These are phyloP conservation scores for Taxillus chinensis DNA, from an alignment of 164 flowering plant species.

Conservation along the genomic window DNA sequence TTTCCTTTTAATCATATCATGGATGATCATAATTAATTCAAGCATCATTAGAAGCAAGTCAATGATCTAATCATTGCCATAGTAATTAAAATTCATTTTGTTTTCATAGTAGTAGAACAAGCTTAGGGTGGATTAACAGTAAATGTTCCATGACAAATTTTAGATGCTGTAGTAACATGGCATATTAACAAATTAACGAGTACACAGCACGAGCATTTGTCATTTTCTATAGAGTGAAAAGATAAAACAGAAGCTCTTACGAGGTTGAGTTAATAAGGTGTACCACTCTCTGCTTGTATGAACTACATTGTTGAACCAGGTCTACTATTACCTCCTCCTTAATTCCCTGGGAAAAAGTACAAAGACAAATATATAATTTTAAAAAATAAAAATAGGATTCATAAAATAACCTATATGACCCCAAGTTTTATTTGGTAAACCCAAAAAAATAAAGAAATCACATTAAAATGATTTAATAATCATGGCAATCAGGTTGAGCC, in stretches of 20 bases:
- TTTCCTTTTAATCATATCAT: too few species aligned
- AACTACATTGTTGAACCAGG: conserved; percentile 87
- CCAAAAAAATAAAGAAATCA: not conserved
- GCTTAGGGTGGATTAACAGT: too few species aligned
- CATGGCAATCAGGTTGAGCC: too few species aligned
- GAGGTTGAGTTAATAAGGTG: conserved; percentile 88
- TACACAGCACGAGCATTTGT: too few species aligned
- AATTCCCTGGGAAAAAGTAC: conserved; percentile 49
- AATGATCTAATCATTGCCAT: too few species aligned
- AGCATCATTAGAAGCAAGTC: too few species aligned
- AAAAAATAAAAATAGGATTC: not conserved
- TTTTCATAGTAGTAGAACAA: too few species aligned
- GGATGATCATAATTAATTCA: too few species aligned
- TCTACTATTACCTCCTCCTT: conserved; percentile 89
- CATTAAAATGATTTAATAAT: not conserved
- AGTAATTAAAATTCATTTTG: too few species aligned
- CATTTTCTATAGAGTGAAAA: not conserved
- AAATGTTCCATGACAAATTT: too few species aligned
- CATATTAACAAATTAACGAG: too few species aligned
- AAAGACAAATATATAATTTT: conserved; percentile 4
- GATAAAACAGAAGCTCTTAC: conserved; percentile 34
- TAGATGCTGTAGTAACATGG: too few species aligned
- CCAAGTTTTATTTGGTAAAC: not conserved
- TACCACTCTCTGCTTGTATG: conserved; percentile 89
- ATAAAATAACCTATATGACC: not conserved